Conservation (phyloP, 805 yeast species). For the Cyberlindnera mycetangii region DNA sequence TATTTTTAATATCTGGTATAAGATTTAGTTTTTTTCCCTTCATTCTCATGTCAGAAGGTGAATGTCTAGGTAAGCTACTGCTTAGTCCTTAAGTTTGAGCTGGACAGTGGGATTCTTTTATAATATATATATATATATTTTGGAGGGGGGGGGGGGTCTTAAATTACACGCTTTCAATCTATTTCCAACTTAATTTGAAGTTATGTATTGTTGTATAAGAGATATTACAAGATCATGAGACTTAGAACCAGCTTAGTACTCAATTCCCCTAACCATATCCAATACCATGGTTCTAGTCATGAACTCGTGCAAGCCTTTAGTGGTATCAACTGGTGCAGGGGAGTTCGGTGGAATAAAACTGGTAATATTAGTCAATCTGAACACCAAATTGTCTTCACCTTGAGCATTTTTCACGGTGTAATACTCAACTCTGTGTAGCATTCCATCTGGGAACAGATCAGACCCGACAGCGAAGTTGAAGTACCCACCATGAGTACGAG, state of each 20-base stretch:
- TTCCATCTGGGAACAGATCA: slow-evolving; percentile 13
- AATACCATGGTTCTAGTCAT: slow-evolving; percentile 28
- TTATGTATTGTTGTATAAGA: no score
- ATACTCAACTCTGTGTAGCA: slow-evolving; percentile 25
- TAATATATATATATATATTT: no score
- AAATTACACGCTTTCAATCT: no score
- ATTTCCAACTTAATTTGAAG: no score
- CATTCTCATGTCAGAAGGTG: no score
- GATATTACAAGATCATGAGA: no score
- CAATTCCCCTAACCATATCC: slow-evolving; percentile 22
- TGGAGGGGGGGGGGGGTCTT: no score
- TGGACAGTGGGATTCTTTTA: no score
- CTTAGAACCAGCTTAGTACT: slow-evolving; percentile 1
- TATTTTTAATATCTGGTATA: no score
- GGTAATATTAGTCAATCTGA: slow-evolving; percentile 22
- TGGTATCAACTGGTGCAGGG: slow-evolving; percentile 17
- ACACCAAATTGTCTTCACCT: slow-evolving; percentile 18
- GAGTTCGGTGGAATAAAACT: slow-evolving; percentile 7
- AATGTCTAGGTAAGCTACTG: no score
- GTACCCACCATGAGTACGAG: slow-evolving; percentile 22
- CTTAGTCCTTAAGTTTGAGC: no score
- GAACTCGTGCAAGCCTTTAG: slow-evolving; percentile 25
- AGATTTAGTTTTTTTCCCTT: no score
- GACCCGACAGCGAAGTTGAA: slow-evolving; percentile 21
- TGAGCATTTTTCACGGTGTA: slow-evolving; percentile 12